phyloP scores from a whole-genome alignment of 306 rosid genomes.

The Cajanus cajan region DNA sequence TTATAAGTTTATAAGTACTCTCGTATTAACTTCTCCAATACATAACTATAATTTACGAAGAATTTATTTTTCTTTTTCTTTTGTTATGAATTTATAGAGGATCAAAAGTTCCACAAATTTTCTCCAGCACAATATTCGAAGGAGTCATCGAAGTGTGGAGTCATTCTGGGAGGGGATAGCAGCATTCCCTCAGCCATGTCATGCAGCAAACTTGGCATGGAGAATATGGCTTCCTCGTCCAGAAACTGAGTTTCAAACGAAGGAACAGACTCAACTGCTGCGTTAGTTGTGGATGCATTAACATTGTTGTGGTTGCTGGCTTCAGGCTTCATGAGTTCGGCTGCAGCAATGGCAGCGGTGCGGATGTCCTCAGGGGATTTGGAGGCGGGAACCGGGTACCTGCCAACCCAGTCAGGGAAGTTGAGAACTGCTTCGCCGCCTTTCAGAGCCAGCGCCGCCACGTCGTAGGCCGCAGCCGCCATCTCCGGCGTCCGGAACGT shows the following conservation, averaged over 20 bases:
- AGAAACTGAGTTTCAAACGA: slow-evolving; percentile 39
- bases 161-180: slow-evolving; percentile 81
- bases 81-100: background rate
- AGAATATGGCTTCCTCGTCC: slow-evolving; percentile 83
- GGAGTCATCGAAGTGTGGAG: slow-evolving; percentile 43
- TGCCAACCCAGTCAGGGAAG: slow-evolving; percentile 42
- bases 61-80: too few relatives aligned
- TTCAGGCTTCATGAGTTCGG: slow-evolving; percentile 23
- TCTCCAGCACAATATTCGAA: slow-evolving; percentile 45
- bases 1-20: too few relatives aligned
- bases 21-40: too few relatives aligned
- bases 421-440: slow-evolving; percentile 61
- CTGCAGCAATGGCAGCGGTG: slow-evolving; percentile 64
- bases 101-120: slow-evolving; percentile 58
- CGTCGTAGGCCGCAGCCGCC: slow-evolving; percentile 94
- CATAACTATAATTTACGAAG: too few relatives aligned
- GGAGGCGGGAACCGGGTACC: slow-evolving; percentile 62
- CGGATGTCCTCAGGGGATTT: slow-evolving; percentile 63
- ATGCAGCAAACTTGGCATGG: slow-evolving; percentile 74
- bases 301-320: background rate
- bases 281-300: background rate
- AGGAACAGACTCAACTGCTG: background rate
- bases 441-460: slow-evolving; percentile 73
- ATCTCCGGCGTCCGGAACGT: slow-evolving; percentile 74
- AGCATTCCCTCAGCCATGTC: slow-evolving; percentile 98